phyloP scores from a whole-genome alignment of 352 stramenopile species.

The Phytophthora boehmeriae region DNA sequence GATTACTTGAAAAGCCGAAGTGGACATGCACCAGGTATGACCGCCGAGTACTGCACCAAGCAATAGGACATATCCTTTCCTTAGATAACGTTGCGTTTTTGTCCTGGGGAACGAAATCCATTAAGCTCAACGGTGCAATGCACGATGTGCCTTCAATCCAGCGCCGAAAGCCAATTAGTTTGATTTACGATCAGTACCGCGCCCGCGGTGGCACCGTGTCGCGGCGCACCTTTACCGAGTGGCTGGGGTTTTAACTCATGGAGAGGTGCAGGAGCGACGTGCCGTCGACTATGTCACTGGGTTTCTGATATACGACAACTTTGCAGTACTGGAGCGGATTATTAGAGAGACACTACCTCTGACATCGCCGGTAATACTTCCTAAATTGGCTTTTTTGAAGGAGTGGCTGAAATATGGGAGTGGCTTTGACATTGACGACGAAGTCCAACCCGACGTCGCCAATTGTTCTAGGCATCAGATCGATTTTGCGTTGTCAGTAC shows the following conservation, averaged over 20 bases:
- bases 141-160: slow-evolving; percentile 7
- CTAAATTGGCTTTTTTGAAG: background rate
- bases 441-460: background rate
- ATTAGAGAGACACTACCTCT: background rate
- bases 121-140: slow-evolving; percentile 8
- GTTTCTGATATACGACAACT: slow-evolving; percentile 4
- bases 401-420: slow-evolving; percentile 9
- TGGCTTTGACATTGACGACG: background rate
- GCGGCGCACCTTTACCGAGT: background rate
- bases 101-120: background rate
- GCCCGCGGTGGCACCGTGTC: background rate
- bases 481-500: background rate
- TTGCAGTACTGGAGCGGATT: slow-evolving; percentile 1
- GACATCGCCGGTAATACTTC: background rate
- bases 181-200: slow-evolving; percentile 1
- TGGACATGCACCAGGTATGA: background rate
- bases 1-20: background rate
- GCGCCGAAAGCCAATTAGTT: background rate
- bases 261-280: background rate
- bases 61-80: slow-evolving; percentile 14
- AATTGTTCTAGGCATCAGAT: background rate
- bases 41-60: too few relatives aligned
- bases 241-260: slow-evolving; percentile 6
- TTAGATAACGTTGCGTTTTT: slow-evolving; percentile 4
- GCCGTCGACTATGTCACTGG: slow-evolving; percentile 6